Percentiles rank a stretch among this genome's conserved stretches.
Conservation (phyloP, 345 rosid species). For the Rhodamnia argentea region DNA sequence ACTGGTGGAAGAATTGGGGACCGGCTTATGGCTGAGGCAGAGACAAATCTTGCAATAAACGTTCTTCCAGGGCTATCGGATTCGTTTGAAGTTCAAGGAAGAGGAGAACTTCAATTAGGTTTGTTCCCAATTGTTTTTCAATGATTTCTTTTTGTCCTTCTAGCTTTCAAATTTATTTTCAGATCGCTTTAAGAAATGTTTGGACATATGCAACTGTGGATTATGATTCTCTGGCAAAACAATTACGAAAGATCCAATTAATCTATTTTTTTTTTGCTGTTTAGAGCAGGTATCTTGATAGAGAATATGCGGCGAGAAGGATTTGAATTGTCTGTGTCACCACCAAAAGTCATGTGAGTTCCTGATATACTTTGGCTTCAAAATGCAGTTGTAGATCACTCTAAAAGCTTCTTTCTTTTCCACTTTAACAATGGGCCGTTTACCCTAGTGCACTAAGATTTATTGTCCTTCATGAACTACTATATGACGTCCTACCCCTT, state of each 20-base stretch:
- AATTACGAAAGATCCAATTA: not conserved
- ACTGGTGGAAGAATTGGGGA: constrained; percentile 91
- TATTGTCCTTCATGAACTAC: not conserved
- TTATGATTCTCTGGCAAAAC: not conserved
- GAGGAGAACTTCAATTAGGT: constrained; percentile 99
- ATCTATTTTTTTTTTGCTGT: not conserved
- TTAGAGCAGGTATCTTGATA: constrained; percentile 71
- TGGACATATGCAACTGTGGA: not conserved
- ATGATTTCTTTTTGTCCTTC: not conserved
- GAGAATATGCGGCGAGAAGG: constrained; percentile 99
- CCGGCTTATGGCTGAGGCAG: constrained; percentile 86
- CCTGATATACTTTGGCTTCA: not conserved
- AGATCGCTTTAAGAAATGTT: not conserved
- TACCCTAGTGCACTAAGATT: not conserved
- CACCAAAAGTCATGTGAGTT: constrained; percentile 95
- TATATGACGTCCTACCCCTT: not conserved
- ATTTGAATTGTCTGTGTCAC: constrained; percentile 90
- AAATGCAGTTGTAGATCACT: not conserved
- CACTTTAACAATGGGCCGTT: not conserved
- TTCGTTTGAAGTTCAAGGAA: constrained; percentile 92
- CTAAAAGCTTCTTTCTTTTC: not conserved
- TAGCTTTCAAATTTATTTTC: not conserved
- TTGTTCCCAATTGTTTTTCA: constrained; percentile 13
- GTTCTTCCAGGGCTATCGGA: constrained; percentile 84
- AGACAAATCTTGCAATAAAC: constrained; percentile 96